Conservation (phyloP, 2,329 filamentous ascomycete species). For the Calonectria pteridis region DNA sequence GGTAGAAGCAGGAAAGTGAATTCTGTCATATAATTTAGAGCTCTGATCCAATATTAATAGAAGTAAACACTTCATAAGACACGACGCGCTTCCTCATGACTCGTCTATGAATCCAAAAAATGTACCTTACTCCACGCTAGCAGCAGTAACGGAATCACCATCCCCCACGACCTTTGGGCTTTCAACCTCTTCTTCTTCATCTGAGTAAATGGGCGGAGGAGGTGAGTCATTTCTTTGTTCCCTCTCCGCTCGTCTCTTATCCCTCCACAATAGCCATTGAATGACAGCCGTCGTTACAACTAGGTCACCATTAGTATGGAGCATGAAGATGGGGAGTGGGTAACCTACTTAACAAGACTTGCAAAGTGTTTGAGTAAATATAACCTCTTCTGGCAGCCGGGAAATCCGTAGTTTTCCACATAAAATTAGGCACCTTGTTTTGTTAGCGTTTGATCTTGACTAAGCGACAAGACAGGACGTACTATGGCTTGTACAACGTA, state of each 20-base stretch:
- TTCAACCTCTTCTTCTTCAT: not conserved
- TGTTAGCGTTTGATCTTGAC: not conserved
- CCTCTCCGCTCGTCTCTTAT: not conserved
- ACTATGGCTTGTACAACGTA: conserved; percentile 38
- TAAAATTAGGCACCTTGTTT: conserved; percentile 29
- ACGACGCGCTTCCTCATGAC: not conserved
- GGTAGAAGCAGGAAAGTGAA: not conserved
- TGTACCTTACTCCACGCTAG: not conserved
- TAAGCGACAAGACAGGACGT: not conserved
- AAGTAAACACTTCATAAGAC: not conserved
- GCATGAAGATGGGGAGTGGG: not conserved
- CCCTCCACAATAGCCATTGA: not conserved
- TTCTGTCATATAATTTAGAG: not conserved
- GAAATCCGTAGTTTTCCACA: conserved; percentile 36
- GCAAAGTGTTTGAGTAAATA: conserved; percentile 25
- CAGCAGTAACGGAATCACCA: not conserved
- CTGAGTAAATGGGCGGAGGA: not conserved
- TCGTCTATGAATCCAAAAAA: not conserved
- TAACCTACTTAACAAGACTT: conserved; percentile 25
- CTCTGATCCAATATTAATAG: not conserved
- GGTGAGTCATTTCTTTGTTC: not conserved
- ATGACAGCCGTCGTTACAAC: not conserved
- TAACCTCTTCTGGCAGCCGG: conserved; percentile 32
- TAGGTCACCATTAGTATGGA: not conserved
- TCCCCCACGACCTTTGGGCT: not conserved